A percentile compares a stretch with the other conserved stretches of the same genome.
Conservation (phyloP, 805 yeast genomes). For the Candida cerambycidarum region DNA sequence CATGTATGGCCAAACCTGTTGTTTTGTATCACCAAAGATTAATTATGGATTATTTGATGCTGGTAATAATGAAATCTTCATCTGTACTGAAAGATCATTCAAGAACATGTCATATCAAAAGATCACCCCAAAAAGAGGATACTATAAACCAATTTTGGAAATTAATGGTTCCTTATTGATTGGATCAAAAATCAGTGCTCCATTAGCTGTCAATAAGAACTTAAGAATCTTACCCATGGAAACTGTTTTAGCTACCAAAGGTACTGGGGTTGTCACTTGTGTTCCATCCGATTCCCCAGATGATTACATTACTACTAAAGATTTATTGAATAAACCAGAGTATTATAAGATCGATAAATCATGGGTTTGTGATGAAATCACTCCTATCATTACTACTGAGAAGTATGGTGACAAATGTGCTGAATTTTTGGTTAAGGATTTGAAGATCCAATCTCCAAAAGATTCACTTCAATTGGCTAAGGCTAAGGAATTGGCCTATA, state of each 20-base stretch:
- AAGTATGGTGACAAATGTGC: constrained; percentile 90
- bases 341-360: constrained; percentile 80
- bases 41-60: constrained; percentile 89
- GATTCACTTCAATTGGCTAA: constrained; percentile 81
- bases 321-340: constrained; percentile 85
- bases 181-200: constrained; percentile 87
- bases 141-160: constrained; percentile 55
- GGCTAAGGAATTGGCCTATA: constrained; percentile 94
- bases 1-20: constrained; percentile 98
- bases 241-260: constrained; percentile 89
- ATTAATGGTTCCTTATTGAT: constrained; percentile 73
- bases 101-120: constrained; percentile 97
- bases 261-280: constrained; percentile 99
- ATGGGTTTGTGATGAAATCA: constrained; percentile 77
- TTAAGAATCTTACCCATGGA: constrained; percentile 95
- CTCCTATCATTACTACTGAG: constrained; percentile 75
- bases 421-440: constrained; percentile 73
- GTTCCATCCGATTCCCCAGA: constrained; percentile 99
- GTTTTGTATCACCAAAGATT: constrained; percentile 95
- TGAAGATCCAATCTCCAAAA: constrained; percentile 93
- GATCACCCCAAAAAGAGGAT: constrained; percentile 85
- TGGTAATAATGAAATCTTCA: constrained; percentile 69
- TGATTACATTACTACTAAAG: constrained; percentile 85
- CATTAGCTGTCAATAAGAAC: constrained; percentile 66
- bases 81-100: constrained; percentile 93